Conservation (phyloP, 163 green algal genomes). For the Scenedesmus sp. region DNA sequence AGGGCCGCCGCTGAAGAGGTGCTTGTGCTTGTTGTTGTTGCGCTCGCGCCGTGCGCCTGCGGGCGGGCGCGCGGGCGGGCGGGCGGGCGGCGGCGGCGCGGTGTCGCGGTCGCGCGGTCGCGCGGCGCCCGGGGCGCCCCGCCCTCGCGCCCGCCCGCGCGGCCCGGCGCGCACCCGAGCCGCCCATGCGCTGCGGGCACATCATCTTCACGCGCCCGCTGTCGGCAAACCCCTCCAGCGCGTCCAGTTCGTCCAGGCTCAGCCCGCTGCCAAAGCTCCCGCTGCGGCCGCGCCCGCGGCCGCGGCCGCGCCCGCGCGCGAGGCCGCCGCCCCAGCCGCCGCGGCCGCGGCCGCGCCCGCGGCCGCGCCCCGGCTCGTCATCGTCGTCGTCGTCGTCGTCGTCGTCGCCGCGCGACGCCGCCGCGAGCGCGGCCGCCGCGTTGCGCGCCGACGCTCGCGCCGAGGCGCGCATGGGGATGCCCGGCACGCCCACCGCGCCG, state of each 20-base stretch:
- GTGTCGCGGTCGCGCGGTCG: no score
- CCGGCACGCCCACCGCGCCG: background rate
- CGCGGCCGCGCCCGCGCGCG: background rate
- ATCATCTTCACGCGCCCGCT: conserved; percentile 34
- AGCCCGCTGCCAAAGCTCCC: background rate
- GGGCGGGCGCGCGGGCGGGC: background rate
- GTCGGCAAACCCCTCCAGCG: background rate
- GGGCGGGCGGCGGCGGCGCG: background rate
- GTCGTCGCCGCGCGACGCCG: conserved; percentile 7
- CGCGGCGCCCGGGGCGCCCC: no score
- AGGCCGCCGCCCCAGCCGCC: background rate
- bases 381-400: background rate
- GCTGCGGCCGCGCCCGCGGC: conserved; percentile 36
- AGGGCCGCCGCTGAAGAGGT: conserved; percentile 74
- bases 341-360: background rate
- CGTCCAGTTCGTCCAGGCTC: conserved; percentile 13
- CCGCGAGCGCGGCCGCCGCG: conserved; percentile 22
- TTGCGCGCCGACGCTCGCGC: conserved; percentile 30
- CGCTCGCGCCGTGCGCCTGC: conserved; percentile 47
- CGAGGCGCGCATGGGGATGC: background rate
- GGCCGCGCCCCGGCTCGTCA: background rate
- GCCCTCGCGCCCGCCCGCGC: no score
- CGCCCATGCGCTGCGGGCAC: conserved; percentile 33
- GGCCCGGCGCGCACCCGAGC: background rate
- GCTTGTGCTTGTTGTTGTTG: conserved; percentile 82